Evolutionary conservation across 2,329 filamentous ascomycete genomes (phyloP).

Genomic region (Ceratocystis colombiana): DNA sequence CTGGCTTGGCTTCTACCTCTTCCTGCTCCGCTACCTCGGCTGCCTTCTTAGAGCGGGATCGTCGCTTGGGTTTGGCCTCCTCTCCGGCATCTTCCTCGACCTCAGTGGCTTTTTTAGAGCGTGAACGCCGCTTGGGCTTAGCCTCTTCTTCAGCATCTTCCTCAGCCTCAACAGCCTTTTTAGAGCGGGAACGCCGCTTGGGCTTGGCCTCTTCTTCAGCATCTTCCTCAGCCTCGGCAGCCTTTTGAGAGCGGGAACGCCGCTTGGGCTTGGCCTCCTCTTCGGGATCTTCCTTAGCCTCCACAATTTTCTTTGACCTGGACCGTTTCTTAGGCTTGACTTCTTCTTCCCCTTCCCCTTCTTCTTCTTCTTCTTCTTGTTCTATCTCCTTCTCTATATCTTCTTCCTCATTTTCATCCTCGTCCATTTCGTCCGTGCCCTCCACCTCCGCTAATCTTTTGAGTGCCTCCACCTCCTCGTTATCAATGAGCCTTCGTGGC

Average conservation of each 20-base stretch:
- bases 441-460: neutral
- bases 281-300: neutral
- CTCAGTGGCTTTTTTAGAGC: neutral
- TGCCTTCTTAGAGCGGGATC: neutral
- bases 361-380: neutral
- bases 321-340: neutral
- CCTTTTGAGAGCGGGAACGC: neutral
- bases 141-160: neutral
- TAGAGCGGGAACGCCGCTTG: neutral
- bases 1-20: constrained; percentile 2
- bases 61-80: neutral
- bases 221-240: neutral
- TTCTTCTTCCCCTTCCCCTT: neutral
- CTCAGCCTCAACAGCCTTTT: neutral
- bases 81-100: neutral
- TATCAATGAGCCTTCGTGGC: neutral
- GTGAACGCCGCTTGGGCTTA: neutral
- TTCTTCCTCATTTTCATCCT: neutral
- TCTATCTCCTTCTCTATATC: neutral
- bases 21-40: constrained; percentile 2
- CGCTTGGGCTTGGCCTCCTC: neutral
- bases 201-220: constrained; percentile 2
- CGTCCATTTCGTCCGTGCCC: neutral
- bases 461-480: neutral
- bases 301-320: neutral